Evolutionary conservation across 768 basidiomycete species (phyloP).

Genomic region (Amanita pseudoporphyria): DNA sequence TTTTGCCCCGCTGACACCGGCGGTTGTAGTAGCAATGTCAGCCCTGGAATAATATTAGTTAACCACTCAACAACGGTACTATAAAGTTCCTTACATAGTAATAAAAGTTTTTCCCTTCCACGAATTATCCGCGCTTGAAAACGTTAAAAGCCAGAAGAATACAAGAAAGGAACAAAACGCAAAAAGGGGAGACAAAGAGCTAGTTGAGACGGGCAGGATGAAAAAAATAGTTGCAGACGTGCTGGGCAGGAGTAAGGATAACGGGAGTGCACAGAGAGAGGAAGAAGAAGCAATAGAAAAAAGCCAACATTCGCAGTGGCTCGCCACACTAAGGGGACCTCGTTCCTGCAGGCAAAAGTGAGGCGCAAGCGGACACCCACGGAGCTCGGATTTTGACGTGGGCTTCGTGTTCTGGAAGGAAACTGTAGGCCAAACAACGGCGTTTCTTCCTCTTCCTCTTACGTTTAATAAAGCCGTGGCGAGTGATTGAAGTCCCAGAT

Average conservation of each 20-base stretch:
- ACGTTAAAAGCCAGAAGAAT: conserved; percentile 5
- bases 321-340: neutral
- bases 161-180: neutral
- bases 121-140: neutral
- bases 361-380: conserved; percentile 3
- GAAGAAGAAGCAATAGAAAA: neutral
- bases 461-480: neutral
- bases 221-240: neutral
- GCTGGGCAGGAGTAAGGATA: neutral
- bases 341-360: conserved; percentile 1
- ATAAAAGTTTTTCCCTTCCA: conserved; percentile 5
- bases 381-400: conserved; percentile 8
- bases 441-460: neutral
- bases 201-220: neutral
- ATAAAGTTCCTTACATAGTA: conserved; percentile 9
- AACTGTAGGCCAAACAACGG: neutral
- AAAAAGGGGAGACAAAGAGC: neutral
- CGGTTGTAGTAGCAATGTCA: conserved; percentile 11
- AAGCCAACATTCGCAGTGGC: neutral
- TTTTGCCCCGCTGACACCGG: conserved; percentile 12
- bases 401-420: conserved; percentile 4
- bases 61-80: neutral
- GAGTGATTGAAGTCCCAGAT: neutral
- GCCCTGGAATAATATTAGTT: neutral
- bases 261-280: neutral